These are phyloP conservation scores for Henckelia pumila DNA, from an alignment of 257 asterid species.

Conservation along the genomic window DNA sequence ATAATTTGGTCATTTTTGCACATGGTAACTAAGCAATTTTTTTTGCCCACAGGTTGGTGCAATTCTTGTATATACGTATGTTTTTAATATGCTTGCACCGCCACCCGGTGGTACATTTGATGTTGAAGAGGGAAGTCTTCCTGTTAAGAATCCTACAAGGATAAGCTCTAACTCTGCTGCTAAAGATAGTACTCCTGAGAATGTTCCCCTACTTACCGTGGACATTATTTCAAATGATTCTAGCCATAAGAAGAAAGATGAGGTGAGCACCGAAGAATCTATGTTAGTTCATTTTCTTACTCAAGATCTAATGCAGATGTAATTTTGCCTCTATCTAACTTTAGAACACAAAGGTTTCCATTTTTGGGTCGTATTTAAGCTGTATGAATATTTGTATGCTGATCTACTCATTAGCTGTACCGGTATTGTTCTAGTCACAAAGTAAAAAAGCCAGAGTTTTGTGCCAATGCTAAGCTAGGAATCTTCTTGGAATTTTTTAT, in stretches of 20 bases:
- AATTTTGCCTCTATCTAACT: background rate
- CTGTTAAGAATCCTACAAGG: slow-evolving; percentile 43
- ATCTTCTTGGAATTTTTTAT: slow-evolving; percentile 14
- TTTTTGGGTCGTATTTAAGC: slow-evolving; percentile 11
- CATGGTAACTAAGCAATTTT: slow-evolving; percentile 18
- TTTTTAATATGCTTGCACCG: slow-evolving; percentile 90
- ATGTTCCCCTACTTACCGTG: slow-evolving; percentile 61
- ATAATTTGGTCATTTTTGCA: slow-evolving; percentile 3
- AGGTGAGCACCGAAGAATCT: slow-evolving; percentile 38
- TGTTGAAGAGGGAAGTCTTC: slow-evolving; percentile 44
- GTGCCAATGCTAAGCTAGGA: background rate
- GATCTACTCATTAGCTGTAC: background rate
- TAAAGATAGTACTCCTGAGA: slow-evolving; percentile 49
- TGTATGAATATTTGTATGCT: background rate
- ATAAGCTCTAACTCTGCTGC: slow-evolving; percentile 29
- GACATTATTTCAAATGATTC: slow-evolving; percentile 45
- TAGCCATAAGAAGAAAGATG: slow-evolving; percentile 36
- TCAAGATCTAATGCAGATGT: slow-evolving; percentile 1
- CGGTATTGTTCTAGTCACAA: slow-evolving; percentile 4
- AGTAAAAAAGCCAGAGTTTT: background rate
- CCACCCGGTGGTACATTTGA: slow-evolving; percentile 87
- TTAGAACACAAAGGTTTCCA: background rate
- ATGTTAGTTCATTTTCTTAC: slow-evolving; percentile 18
- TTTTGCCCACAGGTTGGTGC: slow-evolving; percentile 83
- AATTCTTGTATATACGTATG: slow-evolving; percentile 85